These are phyloP conservation scores for Russula abietina DNA, from an alignment of 768 basidiomycete species.

Conservation along the genomic window DNA sequence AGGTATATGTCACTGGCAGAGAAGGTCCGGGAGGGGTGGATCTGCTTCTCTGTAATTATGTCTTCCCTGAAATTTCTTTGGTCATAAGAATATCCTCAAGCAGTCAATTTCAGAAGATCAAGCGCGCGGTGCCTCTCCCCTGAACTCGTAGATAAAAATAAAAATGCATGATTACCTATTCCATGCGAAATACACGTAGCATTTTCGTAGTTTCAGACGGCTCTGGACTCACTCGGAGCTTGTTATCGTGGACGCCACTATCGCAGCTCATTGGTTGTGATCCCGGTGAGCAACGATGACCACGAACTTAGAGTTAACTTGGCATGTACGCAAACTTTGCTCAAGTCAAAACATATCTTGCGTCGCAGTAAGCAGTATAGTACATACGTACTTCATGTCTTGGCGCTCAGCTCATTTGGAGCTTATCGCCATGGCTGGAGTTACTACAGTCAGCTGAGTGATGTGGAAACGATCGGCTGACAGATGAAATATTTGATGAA, in stretches of 20 bases:
- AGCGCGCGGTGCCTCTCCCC: conserved; percentile 1
- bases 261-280: not conserved
- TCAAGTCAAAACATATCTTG: not conserved
- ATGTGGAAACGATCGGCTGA: conserved; percentile 6
- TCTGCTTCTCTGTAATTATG: not conserved
- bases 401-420: too few relatives aligned
- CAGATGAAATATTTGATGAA: not conserved
- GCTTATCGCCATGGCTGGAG: not conserved
- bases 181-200: not conserved
- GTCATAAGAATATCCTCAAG: not conserved
- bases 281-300: too few relatives aligned
- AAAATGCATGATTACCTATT: not conserved
- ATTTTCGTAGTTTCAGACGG: not conserved
- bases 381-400: too few relatives aligned
- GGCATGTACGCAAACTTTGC: not conserved
- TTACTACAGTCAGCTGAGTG: not conserved
- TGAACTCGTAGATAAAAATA: not conserved
- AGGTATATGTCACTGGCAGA: not conserved
- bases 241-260: not conserved
- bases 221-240: not conserved
- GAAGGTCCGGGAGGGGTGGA: too few relatives aligned
- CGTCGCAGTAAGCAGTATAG: not conserved
- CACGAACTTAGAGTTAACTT: not conserved
- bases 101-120: not conserved
- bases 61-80: conserved; percentile 1